Evolutionary conservation across 1,284 basidiomycete species (phyloP).

Genomic region (Cryptococcus sp.): DNA sequence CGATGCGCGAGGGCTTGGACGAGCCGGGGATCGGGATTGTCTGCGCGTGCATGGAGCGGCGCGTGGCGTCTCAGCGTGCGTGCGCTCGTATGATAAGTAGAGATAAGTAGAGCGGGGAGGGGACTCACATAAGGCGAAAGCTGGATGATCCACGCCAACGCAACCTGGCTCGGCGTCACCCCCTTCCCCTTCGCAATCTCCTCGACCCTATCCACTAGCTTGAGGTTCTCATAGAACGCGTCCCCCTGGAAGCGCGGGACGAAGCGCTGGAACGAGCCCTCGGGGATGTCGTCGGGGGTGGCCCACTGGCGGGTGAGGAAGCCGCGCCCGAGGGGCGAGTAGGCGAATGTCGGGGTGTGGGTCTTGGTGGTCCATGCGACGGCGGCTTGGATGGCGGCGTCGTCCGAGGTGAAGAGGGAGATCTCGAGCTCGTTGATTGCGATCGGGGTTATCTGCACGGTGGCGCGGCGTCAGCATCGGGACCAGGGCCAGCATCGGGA

Average conservation of each 20-base stretch:
- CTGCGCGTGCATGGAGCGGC: too few species aligned
- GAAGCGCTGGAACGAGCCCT: slow-evolving; percentile 36
- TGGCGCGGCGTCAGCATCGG: neutral
- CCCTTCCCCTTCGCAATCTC: slow-evolving; percentile 55
- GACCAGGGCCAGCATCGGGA: neutral
- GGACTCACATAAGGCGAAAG: slow-evolving; percentile 52
- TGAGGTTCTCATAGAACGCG: slow-evolving; percentile 58
- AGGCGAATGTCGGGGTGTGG: slow-evolving; percentile 57
- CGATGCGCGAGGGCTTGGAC: slow-evolving; percentile 51
- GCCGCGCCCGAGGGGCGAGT: slow-evolving; percentile 61
- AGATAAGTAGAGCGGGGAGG: neutral
- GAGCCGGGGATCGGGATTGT: slow-evolving; percentile 60
- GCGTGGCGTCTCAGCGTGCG: neutral
- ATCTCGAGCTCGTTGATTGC: slow-evolving; percentile 58
- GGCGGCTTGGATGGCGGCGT: slow-evolving; percentile 51
- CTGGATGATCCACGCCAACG: slow-evolving; percentile 60
- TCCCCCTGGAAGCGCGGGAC: slow-evolving; percentile 49
- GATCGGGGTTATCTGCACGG: slow-evolving; percentile 54
- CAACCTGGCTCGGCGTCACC: slow-evolving; percentile 59
- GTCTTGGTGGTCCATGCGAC: slow-evolving; percentile 52
- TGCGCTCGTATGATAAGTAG: neutral
- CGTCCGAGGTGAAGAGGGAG: slow-evolving; percentile 55
- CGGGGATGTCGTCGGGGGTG: slow-evolving; percentile 55
- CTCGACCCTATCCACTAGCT: slow-evolving; percentile 55
- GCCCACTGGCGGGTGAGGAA: slow-evolving; percentile 59